Base-by-base conservation (phyloP, 73 alveolate genomes). In the Symbiodinium pilosum region DNA sequence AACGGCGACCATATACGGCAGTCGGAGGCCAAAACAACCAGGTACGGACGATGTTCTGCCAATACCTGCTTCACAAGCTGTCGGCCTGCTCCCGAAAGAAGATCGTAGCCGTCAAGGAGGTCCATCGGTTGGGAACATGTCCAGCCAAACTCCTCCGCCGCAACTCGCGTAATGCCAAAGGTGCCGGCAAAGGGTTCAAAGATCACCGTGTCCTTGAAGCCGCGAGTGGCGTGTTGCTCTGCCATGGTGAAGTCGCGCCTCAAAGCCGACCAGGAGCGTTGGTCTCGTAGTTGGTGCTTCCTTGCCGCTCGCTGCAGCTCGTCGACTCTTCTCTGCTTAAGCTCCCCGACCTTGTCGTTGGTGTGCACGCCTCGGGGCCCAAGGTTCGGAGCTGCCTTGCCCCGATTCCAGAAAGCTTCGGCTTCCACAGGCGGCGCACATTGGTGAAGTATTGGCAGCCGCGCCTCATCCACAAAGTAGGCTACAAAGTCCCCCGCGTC, bases 141-240 rank as follows among this genome's bases (percentile, higher is more conserved):
- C 94, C 94, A 87, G 14, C 84, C 94, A 52, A 36, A 54, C 64
- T 18, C 41, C 11, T 34, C 20, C 14, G 43, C 43, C 0, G 43
- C 94, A 5, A 54, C 3, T 12, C 64, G 26, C 18, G 94, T 87
- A 28, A 87, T 32, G 0, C 54, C 94, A 14, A 54, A 42, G 28
- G 12, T 16, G 6, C 84, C 84, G 14, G 47, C 94, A 54, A 87
- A 87, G 0, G 94, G 94, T 41, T 87, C 94, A 38, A 52, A 87
- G 42, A 87, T 20, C 59, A 87, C 94, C 21, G 94, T 87, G 94
- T 87, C 43, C 32, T 26, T 36, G 84, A 87, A 87, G 42, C 59
- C 64, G 28, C 54, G 12, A 0, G 94, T 87, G 12, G 75, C 84
- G 1, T 24, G 2, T 42, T 87, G 94, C 64, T 87, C 94, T 7